These are phyloP conservation scores for Silybum marianum DNA, from an alignment of 129 eudicot species.

Conservation along the genomic window DNA sequence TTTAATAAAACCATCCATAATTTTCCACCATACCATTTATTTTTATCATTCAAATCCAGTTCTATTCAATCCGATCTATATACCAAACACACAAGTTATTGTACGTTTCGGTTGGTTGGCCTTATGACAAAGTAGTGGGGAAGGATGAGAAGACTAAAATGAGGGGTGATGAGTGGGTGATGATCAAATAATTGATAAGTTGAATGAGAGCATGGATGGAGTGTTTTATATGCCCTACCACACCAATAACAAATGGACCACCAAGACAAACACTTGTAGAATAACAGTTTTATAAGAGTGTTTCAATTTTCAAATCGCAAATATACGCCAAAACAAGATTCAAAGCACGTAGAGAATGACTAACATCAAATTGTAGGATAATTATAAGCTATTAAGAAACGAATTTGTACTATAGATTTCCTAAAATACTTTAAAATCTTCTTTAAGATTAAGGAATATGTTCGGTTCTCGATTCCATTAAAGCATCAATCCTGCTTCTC, in stretches of 20 bases:
- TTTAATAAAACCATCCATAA: neutral
- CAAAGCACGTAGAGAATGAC: neutral
- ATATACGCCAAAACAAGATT: neutral
- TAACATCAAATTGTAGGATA: neutral
- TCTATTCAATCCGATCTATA: neutral
- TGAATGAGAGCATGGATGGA: slow-evolving; percentile 45
- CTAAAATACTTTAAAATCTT: neutral
- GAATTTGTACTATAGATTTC: neutral
- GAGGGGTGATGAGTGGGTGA: slow-evolving; percentile 33
- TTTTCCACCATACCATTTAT: neutral
- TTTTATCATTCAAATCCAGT: neutral
- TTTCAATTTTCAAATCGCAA: neutral
- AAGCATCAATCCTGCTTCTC: neutral
- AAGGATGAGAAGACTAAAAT: slow-evolving; percentile 25
- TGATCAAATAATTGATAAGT: slow-evolving; percentile 34
- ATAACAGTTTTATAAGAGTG: neutral
- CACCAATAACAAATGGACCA: slow-evolving; percentile 40
- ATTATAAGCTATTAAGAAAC: neutral
- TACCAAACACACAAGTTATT: neutral
- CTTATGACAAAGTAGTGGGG: slow-evolving; percentile 20
- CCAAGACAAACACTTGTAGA: slow-evolving; percentile 8
- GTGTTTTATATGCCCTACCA: slow-evolving; percentile 37
- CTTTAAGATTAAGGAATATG: neutral
- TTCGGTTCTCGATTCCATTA: neutral
- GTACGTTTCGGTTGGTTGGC: neutral